Conservation (phyloP, 2,329 filamentous ascomycete genomes). For the Fusarium duplospermum region DNA sequence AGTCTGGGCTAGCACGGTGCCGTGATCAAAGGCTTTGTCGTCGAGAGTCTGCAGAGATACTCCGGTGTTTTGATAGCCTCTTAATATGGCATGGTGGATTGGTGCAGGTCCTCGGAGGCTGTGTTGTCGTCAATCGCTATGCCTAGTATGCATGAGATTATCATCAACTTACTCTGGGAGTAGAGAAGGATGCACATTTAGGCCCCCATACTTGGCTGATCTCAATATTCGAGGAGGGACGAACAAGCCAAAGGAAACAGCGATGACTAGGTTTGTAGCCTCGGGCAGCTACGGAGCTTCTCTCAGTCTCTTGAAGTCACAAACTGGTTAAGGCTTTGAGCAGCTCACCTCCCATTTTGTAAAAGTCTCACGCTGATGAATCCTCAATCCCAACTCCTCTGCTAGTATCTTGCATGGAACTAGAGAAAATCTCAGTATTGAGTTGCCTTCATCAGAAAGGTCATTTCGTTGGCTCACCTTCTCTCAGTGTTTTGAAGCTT, state of each 20-base stretch:
- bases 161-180: conserved; percentile 75
- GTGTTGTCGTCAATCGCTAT: conserved; percentile 16
- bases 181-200: conserved; percentile 94
- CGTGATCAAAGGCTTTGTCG: conserved; percentile 80
- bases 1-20: conserved; percentile 78
- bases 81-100: conserved; percentile 84
- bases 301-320: conserved; percentile 6
- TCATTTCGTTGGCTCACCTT: conserved; percentile 66
- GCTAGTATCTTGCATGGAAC: conserved; percentile 80
- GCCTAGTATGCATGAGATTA: neutral
- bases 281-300: conserved; percentile 61
- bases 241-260: conserved; percentile 94
- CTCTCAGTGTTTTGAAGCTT: conserved; percentile 73
- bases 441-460: neutral
- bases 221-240: conserved; percentile 81
- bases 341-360: conserved; percentile 77
- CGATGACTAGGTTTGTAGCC: conserved; percentile 81
- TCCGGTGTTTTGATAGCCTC: conserved; percentile 71
- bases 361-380: conserved; percentile 86
- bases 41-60: conserved; percentile 91
- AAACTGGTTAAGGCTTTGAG: neutral
- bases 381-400: conserved; percentile 68
- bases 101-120: conserved; percentile 89
- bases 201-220: conserved; percentile 80
- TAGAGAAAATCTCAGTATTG: conserved; percentile 48